These are phyloP conservation scores for Pythium coloratum DNA, from an alignment of 352 stramenopile species.

Conservation along the genomic window DNA sequence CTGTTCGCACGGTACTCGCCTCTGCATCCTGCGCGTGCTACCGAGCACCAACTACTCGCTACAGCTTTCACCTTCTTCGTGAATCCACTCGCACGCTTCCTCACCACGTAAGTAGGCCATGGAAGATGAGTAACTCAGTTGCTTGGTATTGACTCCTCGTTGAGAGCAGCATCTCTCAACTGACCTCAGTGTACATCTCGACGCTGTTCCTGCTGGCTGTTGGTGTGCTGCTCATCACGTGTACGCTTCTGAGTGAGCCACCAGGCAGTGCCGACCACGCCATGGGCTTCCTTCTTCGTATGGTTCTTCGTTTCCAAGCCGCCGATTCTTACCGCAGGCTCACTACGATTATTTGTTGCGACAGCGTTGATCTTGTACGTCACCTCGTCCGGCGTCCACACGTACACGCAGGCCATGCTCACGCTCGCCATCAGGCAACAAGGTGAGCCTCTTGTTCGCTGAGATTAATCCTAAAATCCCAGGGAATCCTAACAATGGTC, in stretches of 20 bases:
- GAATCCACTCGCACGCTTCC: slow-evolving; percentile 43
- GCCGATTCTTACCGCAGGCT: not conserved
- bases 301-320: not conserved
- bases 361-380: slow-evolving; percentile 51
- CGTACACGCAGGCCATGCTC: slow-evolving; percentile 78
- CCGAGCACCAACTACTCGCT: slow-evolving; percentile 49
- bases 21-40: slow-evolving; percentile 31
- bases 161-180: slow-evolving; percentile 34
- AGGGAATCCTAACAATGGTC: not conserved
- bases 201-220: slow-evolving; percentile 37
- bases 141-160: not conserved
- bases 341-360: not conserved
- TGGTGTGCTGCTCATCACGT: slow-evolving; percentile 46
- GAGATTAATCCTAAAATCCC: not conserved
- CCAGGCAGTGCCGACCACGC: slow-evolving; percentile 30
- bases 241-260: slow-evolving; percentile 43
- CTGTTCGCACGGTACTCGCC: slow-evolving; percentile 65
- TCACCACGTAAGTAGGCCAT: slow-evolving; percentile 33
- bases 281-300: slow-evolving; percentile 57
- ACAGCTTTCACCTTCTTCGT: slow-evolving; percentile 53
- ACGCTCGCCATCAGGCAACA: slow-evolving; percentile 62
- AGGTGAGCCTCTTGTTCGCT: slow-evolving; percentile 28
- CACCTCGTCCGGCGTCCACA: slow-evolving; percentile 49
- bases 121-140: not conserved
- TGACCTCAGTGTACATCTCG: slow-evolving; percentile 51